Evolutionary conservation across 225 moss, liverwort and hornwort species (phyloP).

Genomic region (Neckera pumila): DNA sequence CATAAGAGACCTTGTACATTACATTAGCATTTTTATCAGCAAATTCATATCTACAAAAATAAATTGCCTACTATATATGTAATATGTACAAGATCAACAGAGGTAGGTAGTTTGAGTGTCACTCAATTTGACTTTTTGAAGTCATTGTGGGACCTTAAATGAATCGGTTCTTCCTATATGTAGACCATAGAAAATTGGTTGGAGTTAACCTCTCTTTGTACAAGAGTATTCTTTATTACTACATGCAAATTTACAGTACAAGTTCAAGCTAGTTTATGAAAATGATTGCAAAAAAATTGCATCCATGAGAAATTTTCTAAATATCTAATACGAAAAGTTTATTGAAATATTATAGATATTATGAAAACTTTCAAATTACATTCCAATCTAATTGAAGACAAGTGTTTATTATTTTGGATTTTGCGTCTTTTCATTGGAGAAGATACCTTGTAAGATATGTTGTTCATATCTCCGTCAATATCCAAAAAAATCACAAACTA

Average conservation of each 20-base stretch:
- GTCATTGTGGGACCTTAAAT: not conserved
- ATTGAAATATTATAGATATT: not conserved
- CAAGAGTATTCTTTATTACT: not conserved
- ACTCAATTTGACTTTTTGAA: not conserved
- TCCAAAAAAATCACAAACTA: no score
- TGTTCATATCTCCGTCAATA: no score
- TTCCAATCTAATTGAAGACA: not conserved
- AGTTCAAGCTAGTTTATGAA: not conserved
- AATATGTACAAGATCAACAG: not conserved
- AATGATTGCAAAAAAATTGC: not conserved
- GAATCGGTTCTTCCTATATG: fast-evolving
- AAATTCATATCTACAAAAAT: no score
- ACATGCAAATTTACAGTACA: not conserved
- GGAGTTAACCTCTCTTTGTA: not conserved
- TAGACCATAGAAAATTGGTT: not conserved
- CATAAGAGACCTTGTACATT: not conserved
- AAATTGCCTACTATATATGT: not conserved
- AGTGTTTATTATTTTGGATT: not conserved
- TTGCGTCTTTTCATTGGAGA: not conserved
- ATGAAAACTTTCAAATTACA: not conserved
- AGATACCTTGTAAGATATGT: no score
- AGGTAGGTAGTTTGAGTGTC: not conserved
- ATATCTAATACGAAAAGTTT: not conserved
- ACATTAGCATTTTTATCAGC: not conserved
- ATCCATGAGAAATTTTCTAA: not conserved